Percentiles rank a stretch among this genome's conserved stretches.
These are phyloP conservation scores for Neonectria faginata DNA, from an alignment of 2,329 filamentous ascomycete genomes.

Conservation along the genomic window DNA sequence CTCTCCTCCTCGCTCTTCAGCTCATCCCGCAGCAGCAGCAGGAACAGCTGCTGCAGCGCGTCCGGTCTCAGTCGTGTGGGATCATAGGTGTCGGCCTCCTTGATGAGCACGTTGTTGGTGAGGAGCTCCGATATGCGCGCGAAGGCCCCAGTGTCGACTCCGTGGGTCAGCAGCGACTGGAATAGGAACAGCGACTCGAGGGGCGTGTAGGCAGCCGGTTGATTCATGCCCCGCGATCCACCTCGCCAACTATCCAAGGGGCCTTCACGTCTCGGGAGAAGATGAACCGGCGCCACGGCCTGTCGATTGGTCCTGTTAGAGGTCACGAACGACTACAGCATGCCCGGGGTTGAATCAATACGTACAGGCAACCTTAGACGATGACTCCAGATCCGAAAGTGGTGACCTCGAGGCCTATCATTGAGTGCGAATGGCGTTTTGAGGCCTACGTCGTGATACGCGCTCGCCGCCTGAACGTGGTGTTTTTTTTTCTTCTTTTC, in stretches of 20 bases:
- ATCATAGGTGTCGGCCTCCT: conserved; percentile 78
- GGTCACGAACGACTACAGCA: conserved; percentile 46
- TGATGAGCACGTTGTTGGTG: conserved; percentile 78
- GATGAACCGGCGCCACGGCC: conserved; percentile 68
- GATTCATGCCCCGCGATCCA: conserved; percentile 67
- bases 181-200: conserved; percentile 90
- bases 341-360: conserved; percentile 41
- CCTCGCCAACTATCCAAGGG: conserved; percentile 68
- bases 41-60: conserved; percentile 82
- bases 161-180: conserved; percentile 78
- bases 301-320: conserved; percentile 45
- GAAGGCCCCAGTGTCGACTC: conserved; percentile 75
- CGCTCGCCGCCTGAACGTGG: conserved; percentile 33
- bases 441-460: conserved; percentile 40
- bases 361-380: conserved; percentile 50
- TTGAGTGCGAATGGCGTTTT: conserved; percentile 42
- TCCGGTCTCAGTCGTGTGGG: conserved; percentile 79
- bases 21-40: conserved; percentile 81
- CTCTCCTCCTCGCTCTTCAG: conserved; percentile 63
- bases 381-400: conserved; percentile 45
- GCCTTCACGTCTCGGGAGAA: conserved; percentile 63
- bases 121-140: conserved; percentile 79
- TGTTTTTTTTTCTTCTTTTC: conserved; percentile 44
- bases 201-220: conserved; percentile 76
- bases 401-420: conserved; percentile 45